Evolutionary conservation across 306 rosid species (phyloP), one percentile per base, ranked within the genome.

Genomic region (Sophora flavescens): DNA sequence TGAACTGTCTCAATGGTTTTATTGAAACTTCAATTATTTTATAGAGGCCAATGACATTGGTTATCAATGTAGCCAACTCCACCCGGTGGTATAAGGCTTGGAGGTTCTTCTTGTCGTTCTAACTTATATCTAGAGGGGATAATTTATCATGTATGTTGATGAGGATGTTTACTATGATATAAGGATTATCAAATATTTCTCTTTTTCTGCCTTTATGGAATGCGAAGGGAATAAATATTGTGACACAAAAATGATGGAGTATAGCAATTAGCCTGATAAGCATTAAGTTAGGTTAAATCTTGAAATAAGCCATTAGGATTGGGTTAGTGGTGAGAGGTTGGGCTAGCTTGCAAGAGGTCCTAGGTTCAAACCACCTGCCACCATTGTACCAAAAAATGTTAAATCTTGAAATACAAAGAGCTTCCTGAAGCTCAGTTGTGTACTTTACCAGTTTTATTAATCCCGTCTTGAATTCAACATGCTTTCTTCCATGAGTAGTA

Each of bases 351-450:
- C 35, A 52, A 3, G 14, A 36, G 64, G 39, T 17, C 38, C 51
- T 22, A 6, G 36, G 18, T 70, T 70, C n/a, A 56, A 69, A 53
- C 38, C 22, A 11, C 14, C 22, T 10, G 64, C 52, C 17, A 16
- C 72, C 72, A 22, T 44, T n/a, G 18, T 67, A 26, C 57, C 26
- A 6, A 62, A 62, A 62, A 36, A 12, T 30, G 50, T 17, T 67
- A 28, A 59, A 59, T 70, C 45, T 79, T 38, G 28, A 50, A 26
- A 66, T 18, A 35, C 18, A 22, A 44, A 6, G 50, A 30, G 59
- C 6, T 52, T 79, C 18, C 42, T 63, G n/a, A 61, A 59, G 68
- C 44, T 73, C 47, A 8, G 22, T n/a, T 62, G 54, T 63, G 68
- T 64, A 63, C 41, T 30, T 63, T 14, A 16, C 63, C 35, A 36